phyloP scores from a whole-genome alignment of 139 green algal species.

The Klebsormidium nitens region DNA sequence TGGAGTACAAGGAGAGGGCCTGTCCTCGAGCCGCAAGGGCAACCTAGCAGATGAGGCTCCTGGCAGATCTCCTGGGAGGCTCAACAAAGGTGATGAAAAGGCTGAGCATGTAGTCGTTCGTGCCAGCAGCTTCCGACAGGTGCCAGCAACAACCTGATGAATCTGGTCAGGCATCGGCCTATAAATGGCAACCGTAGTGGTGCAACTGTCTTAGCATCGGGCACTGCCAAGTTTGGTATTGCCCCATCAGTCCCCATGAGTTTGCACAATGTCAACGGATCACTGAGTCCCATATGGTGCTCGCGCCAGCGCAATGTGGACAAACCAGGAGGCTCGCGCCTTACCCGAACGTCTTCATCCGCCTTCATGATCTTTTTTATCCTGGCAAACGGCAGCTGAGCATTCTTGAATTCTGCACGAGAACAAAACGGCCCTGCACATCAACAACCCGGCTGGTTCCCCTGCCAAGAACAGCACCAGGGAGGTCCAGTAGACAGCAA shows the following conservation, averaged over 20 bases:
- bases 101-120: no score
- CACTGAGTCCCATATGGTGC: neutral
- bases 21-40: neutral
- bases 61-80: neutral
- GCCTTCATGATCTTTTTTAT: conserved; percentile 99
- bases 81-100: neutral
- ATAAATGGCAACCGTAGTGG: no score
- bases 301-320: neutral
- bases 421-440: no score
- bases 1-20: neutral
- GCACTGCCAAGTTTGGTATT: neutral
- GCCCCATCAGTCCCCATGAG: no score
- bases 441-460: no score
- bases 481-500: no score
- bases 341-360: conserved; percentile 42
- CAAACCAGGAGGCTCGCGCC: neutral
- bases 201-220: neutral
- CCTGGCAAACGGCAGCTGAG: conserved; percentile 91
- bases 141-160: no score
- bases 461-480: no score
- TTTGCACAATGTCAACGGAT: no score
- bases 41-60: neutral
- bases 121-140: no score
- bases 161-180: neutral
- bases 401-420: conserved; percentile 96